These are phyloP conservation scores for Galerina sulciceps DNA, from an alignment of 768 basidiomycete genomes.

Conservation along the genomic window DNA sequence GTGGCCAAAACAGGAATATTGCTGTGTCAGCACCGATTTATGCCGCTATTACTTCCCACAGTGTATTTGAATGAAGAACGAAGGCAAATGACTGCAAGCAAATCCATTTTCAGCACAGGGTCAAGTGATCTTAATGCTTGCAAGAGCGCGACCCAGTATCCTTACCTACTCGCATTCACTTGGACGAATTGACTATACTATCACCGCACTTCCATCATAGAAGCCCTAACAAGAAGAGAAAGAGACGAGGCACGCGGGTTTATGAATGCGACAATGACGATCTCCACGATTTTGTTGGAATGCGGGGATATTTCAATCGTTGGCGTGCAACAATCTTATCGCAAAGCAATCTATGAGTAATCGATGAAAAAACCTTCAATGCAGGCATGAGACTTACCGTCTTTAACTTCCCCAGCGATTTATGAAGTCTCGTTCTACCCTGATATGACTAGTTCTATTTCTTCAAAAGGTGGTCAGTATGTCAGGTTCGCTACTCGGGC, in stretches of 20 bases:
- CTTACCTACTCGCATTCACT: background rate
- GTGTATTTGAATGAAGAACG: constrained; percentile 3
- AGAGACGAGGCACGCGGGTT: constrained; percentile 16
- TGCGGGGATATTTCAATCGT: background rate
- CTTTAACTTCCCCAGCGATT: no score
- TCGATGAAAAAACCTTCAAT: no score
- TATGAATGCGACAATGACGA: background rate
- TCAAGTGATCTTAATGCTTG: constrained; percentile 8
- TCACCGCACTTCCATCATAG: constrained; percentile 11
- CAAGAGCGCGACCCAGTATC: background rate
- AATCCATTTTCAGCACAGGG: constrained; percentile 4
- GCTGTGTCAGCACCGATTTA: no score
- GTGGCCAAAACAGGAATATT: no score
- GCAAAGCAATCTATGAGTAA: no score
- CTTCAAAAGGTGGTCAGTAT: no score
- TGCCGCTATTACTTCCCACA: no score
- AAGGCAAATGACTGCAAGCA: background rate
- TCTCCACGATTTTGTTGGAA: constrained; percentile 7
- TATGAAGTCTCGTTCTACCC: no score
- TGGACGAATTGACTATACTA: background rate
- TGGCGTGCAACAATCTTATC: background rate
- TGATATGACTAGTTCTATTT: no score
- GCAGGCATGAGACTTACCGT: no score
- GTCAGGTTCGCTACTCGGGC: no score
- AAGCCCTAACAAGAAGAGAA: constrained; percentile 9